Evolutionary conservation across 139 green algal genomes (phyloP).

Genomic region (Chlamydomonas asymmetrica): DNA sequence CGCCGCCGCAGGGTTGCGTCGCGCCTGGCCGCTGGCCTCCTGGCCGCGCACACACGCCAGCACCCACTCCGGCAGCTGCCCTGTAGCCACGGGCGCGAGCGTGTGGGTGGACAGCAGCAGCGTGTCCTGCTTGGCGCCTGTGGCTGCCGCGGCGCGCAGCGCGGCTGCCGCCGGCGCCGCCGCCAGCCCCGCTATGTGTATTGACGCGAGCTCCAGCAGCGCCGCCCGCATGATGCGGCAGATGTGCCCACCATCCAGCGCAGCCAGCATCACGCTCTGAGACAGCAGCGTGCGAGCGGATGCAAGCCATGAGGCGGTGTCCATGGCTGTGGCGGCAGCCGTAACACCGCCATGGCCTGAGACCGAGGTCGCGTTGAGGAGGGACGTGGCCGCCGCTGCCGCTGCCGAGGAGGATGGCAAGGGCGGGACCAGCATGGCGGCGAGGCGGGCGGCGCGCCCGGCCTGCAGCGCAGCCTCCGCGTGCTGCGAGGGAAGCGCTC

Average conservation of each 20-base stretch:
- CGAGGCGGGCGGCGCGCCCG: slow-evolving; percentile 22
- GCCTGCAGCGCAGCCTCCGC: slow-evolving; percentile 23
- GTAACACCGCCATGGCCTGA: neutral
- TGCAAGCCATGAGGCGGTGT: slow-evolving; percentile 14
- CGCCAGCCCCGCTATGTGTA: slow-evolving; percentile 12
- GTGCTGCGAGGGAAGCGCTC: slow-evolving; percentile 31
- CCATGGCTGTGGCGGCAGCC: neutral
- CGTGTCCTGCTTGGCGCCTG: slow-evolving; percentile 22
- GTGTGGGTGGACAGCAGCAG: slow-evolving; percentile 36
- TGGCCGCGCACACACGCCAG: slow-evolving; percentile 34
- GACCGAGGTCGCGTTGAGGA: too few relatives aligned
- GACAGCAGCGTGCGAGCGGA: slow-evolving; percentile 4
- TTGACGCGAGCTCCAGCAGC: slow-evolving; percentile 43
- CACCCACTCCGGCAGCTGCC: slow-evolving; percentile 42
- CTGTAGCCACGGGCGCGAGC: slow-evolving; percentile 29
- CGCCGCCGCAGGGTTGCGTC: neutral
- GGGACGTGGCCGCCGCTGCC: neutral
- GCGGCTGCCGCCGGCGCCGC: slow-evolving; percentile 12
- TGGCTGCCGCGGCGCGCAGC: slow-evolving; percentile 27
- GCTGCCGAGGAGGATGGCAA: neutral
- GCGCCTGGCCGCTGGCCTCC: slow-evolving; percentile 10
- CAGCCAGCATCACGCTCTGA: slow-evolving; percentile 9
- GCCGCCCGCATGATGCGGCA: slow-evolving; percentile 19
- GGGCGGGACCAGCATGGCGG: neutral
- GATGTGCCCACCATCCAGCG: slow-evolving; percentile 34